Evolutionary conservation across 768 basidiomycete species (phyloP), one percentile per base, ranked within the genome.

Genomic region (Lepiota venenata): DNA sequence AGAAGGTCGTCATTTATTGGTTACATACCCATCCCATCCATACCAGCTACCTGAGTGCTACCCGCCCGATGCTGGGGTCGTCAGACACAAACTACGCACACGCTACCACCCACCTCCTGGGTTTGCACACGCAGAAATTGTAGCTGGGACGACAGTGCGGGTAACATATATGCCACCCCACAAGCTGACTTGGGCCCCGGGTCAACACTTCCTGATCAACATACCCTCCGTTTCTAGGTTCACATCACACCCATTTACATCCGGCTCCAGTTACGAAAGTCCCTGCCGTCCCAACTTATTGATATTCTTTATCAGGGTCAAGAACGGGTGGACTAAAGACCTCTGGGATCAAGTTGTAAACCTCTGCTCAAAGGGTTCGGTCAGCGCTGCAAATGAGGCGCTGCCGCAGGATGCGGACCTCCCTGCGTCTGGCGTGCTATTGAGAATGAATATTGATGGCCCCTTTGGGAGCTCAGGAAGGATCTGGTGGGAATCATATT

Each of bases 161-260:
- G 65, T 91, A n/a, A 82, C 84, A 0, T 69, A 90, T 38, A 70
- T 82, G 51, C 74, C 85, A 0, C 76, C 83, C 0, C 75, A 78
- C 1, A 77, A 75, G 47, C 64, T 87, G 46, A 66, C 74, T 0
- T 91, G 89, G 89, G 77, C 82, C 1, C 83, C 89, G 2, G 90
- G 89, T n/a, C 90, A 91, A 66, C 85, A 88, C 65, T 82, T 91
- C 60, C 74, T 87, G 20, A 73, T 92, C 56, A 80, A 74, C 48
- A 74, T 90, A 16, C 88, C 90, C 0, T 76, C 77, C 27, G 71
- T 92, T 22, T 83, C 84, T 2, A 71, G 69, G 32, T 73, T 84
- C 61, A 77, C 80, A 21, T 76, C 80, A 3, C 89, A 91, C 61
- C 89, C 89, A 2, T 91, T 90, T 67, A 90, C 90, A 0, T 80